Evolutionary conservation across 306 rosid genomes (phyloP).

Genomic region (Prunus kanzakura): DNA sequence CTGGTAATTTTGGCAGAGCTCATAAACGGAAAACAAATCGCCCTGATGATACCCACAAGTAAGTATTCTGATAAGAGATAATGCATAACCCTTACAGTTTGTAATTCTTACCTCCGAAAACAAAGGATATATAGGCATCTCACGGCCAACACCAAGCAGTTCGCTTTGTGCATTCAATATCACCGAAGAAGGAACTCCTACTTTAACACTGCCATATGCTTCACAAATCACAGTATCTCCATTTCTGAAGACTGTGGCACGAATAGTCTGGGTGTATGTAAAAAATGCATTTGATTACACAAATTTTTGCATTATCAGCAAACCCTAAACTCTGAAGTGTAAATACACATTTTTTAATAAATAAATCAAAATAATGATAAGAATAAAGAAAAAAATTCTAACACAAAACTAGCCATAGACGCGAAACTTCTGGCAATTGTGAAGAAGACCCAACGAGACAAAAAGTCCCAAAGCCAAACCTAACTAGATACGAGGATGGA

Average conservation of each 20-base stretch:
- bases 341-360: background rate
- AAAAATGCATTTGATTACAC: constrained; percentile 26
- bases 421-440: background rate
- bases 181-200: constrained; percentile 69
- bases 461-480: background rate
- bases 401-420: background rate
- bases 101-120: constrained; percentile 66
- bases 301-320: background rate
- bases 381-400: background rate
- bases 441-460: background rate
- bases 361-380: background rate
- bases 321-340: background rate
- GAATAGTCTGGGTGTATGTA: constrained; percentile 53
- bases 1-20: constrained; percentile 77
- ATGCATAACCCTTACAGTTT: constrained; percentile 10
- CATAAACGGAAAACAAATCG: constrained; percentile 75
- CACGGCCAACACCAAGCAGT: constrained; percentile 71
- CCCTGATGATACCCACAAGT: constrained; percentile 54
- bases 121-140: constrained; percentile 79
- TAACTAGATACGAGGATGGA: no score
- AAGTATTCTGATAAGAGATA: constrained; percentile 26
- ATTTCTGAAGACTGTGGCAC: constrained; percentile 51
- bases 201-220: constrained; percentile 59
- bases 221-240: constrained; percentile 58
- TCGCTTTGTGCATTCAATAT: constrained; percentile 75